Base-by-base conservation (phyloP, 2,329 filamentous ascomycete genomes). In the Arachnomyces sp. region DNA sequence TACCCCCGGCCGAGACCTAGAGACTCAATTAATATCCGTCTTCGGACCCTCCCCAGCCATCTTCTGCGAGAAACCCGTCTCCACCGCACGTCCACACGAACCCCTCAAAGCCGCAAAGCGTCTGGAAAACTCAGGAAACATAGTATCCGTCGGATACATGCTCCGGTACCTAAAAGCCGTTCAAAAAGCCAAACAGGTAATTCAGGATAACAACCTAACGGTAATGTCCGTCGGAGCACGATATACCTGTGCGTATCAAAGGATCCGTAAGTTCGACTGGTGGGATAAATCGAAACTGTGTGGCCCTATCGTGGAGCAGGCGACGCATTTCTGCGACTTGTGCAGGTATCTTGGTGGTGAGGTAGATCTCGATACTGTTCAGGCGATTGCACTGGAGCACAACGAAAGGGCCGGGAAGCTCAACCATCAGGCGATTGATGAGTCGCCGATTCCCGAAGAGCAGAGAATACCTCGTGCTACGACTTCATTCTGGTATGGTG, bases 271-370 rank as follows among this genome's bases (percentile, higher is more conserved):
- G 14, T 25, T 17, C 6, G 35, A 37, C 21, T 37, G 35, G 35
- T 37, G 35, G 35, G 35, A 37, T 28, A 37, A 37, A 9, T 37
- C 35, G 30, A 37, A 37, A 14, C 35, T 29, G 11, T n/a, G 35
- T n/a, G 35, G 35, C 17, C 35, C 35, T 4, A 37, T 37, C 28
- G 35, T 37, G 7, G 35, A 37, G n/a, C 35, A 37, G 35, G 35
- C 35, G 21, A 37, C 35, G 13, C 35, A 37, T 17, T 37, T 37
- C 17, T 28, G 17, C 12, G 35, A 37, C 14, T 14, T 37, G 9
- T 37, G 35, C 14, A 25, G 35, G 13, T 37, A 37, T n/a, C 35
- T 37, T 25, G 35, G 35, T 15, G 35, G 35, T 2, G 35, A 37
- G 35, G 21, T 37, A 29, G 16, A 14, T 37, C 4, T 37, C 13